Evolutionary conservation across 2,329 filamentous ascomycete genomes (phyloP).

Genomic region (Coniochaeta prunicola): DNA sequence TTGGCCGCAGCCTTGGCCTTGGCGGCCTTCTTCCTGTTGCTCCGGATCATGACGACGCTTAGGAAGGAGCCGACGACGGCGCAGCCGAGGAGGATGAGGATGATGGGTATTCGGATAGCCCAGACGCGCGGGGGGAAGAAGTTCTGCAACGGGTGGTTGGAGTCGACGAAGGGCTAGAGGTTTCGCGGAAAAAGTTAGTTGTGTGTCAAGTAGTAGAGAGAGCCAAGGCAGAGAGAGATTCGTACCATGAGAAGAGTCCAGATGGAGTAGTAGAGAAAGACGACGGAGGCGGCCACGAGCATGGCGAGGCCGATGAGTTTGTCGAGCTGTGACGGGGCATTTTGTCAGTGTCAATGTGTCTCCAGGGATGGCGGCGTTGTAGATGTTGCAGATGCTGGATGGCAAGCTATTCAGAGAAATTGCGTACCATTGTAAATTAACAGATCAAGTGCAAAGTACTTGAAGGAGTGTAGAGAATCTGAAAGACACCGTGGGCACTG

Average conservation of each 20-base stretch:
- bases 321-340: conserved; percentile 61
- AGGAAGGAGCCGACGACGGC: conserved; percentile 96
- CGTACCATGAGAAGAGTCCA: conserved; percentile 96
- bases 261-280: conserved; percentile 84
- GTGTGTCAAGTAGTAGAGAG: too few species aligned
- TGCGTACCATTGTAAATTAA: neutral
- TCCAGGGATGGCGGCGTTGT: too few species aligned
- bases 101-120: conserved; percentile 97
- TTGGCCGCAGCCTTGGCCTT: conserved; percentile 83
- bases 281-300: conserved; percentile 57
- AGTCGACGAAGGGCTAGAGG: conserved; percentile 98
- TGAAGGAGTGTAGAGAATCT: neutral
- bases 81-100: conserved; percentile 83
- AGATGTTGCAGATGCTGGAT: too few species aligned
- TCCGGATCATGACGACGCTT: conserved; percentile 95
- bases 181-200: conserved; percentile 6
- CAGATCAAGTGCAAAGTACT: neutral
- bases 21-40: conserved; percentile 93
- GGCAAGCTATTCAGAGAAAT: neutral
- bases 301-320: conserved; percentile 66
- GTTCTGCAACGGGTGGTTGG: conserved; percentile 85
- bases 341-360: too few species aligned
- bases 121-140: conserved; percentile 96
- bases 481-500: neutral
- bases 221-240: conserved; percentile 6